Evolutionary conservation across 192 early-diverging fungal genomes (phyloP).

Genomic region (Spizellomyces sp.): DNA sequence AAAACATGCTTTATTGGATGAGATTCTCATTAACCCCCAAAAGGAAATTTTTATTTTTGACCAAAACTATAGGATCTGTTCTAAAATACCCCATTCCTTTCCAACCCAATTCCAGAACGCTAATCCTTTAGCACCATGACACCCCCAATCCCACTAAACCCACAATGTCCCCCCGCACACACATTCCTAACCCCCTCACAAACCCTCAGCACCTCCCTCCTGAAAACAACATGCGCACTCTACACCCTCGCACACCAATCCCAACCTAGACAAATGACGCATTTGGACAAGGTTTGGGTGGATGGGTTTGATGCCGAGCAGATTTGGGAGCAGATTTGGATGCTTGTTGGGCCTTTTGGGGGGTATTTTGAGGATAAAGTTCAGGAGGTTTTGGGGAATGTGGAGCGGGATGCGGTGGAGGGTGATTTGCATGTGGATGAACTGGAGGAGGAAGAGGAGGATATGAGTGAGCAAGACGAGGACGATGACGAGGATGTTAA

Average conservation of each 20-base stretch:
- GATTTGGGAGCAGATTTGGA: conserved; percentile 91
- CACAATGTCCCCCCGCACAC: background rate
- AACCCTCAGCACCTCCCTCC: conserved; percentile 9
- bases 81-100: too few relatives aligned
- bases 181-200: conserved; percentile 10
- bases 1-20: too few relatives aligned
- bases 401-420: conserved; percentile 35
- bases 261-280: conserved; percentile 48
- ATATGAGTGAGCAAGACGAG: conserved; percentile 45
- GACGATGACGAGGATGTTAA: conserved; percentile 45
- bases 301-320: conserved; percentile 81
- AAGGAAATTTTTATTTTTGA: too few relatives aligned
- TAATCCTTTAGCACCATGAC: too few relatives aligned
- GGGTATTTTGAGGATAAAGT: conserved; percentile 48
- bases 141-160: background rate
- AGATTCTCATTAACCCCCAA: too few relatives aligned
- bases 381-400: conserved; percentile 37
- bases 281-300: conserved; percentile 63
- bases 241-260: conserved; percentile 41
- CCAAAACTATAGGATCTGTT: too few relatives aligned
- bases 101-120: too few relatives aligned
- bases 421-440: conserved; percentile 26
- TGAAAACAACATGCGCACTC: conserved; percentile 6
- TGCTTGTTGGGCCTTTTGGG: conserved; percentile 82
- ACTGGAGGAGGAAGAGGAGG: conserved; percentile 29